Evolutionary conservation across 805 yeast species (phyloP).

Genomic region (Blastobotrys robertii): DNA sequence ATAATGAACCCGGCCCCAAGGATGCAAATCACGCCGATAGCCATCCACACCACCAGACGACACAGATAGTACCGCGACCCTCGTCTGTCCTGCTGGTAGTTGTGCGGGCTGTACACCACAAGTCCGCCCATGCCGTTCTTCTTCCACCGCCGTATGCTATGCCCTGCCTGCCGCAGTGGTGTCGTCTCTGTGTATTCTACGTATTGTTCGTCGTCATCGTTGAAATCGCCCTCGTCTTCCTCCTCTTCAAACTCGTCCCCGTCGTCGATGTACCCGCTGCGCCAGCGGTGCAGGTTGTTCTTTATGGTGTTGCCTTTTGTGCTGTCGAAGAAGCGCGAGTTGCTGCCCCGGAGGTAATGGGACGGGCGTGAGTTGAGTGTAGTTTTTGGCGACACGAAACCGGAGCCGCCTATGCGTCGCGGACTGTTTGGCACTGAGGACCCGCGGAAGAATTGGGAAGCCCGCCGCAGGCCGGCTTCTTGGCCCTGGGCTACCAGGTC

Average conservation of each 20-base stretch:
- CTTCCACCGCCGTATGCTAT: conserved; percentile 15
- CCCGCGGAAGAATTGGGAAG: background rate
- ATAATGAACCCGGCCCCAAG: conserved; percentile 55
- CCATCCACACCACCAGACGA: conserved; percentile 26
- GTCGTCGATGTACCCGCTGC: conserved; percentile 26
- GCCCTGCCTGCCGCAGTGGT: conserved; percentile 21
- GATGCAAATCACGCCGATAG: conserved; percentile 20
- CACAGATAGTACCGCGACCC: conserved; percentile 15
- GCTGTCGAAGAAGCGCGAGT: conserved; percentile 6
- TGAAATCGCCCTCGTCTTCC: conserved; percentile 39
- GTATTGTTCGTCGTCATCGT: conserved; percentile 19
- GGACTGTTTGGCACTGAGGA: too few species aligned
- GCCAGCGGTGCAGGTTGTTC: conserved; percentile 5
- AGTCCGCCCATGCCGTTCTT: conserved; percentile 12
- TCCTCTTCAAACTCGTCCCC: conserved; percentile 34
- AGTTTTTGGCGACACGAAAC: too few species aligned
- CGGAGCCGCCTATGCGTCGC: too few species aligned
- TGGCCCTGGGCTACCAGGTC: background rate
- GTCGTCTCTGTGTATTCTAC: conserved; percentile 26
- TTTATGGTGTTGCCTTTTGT: conserved; percentile 1
- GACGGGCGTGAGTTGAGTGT: conserved; percentile 1
- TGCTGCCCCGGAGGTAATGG: conserved; percentile 7
- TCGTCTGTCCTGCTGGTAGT: conserved; percentile 24
- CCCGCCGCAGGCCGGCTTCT: conserved; percentile 3
- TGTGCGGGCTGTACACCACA: conserved; percentile 39